Conservation (phyloP, 805 yeast species). For the Metschnikowia kunwiensis region DNA sequence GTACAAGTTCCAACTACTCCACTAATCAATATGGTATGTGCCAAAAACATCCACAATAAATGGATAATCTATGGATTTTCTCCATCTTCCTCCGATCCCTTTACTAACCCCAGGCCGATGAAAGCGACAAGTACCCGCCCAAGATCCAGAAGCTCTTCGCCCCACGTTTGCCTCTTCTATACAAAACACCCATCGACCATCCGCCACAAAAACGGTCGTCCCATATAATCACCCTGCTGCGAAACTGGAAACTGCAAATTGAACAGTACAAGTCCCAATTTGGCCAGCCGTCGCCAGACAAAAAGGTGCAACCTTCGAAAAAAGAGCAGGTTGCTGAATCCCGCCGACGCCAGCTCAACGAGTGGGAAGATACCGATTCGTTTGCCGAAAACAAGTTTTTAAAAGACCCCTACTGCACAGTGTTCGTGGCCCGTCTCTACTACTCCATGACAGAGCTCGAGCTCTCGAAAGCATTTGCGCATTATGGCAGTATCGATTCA, state of each 20-base stretch:
- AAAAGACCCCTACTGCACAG: slow-evolving; percentile 70
- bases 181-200: slow-evolving; percentile 47
- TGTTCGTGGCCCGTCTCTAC: slow-evolving; percentile 72
- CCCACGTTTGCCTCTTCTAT: slow-evolving; percentile 56
- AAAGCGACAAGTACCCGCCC: slow-evolving; percentile 32
- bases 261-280: slow-evolving; percentile 29
- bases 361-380: slow-evolving; percentile 21
- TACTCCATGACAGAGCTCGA: slow-evolving; percentile 67
- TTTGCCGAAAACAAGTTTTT: slow-evolving; percentile 16
- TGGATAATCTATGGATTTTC: no score
- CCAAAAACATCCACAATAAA: no score
- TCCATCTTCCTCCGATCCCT: no score
- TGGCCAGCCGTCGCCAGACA: neutral
- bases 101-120: slow-evolving; percentile 19
- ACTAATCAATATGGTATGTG: no score
- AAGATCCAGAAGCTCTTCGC: slow-evolving; percentile 51
- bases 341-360: slow-evolving; percentile 17
- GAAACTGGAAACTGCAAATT: slow-evolving; percentile 26
- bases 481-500: slow-evolving; percentile 69
- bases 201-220: slow-evolving; percentile 49
- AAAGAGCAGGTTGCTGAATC: slow-evolving; percentile 11
- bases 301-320: neutral
- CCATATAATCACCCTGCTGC: slow-evolving; percentile 44
- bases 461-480: slow-evolving; percentile 55
- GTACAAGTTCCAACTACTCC: no score